Conservation (phyloP, 306 rosid species). For the Hippophae tibetana region DNA sequence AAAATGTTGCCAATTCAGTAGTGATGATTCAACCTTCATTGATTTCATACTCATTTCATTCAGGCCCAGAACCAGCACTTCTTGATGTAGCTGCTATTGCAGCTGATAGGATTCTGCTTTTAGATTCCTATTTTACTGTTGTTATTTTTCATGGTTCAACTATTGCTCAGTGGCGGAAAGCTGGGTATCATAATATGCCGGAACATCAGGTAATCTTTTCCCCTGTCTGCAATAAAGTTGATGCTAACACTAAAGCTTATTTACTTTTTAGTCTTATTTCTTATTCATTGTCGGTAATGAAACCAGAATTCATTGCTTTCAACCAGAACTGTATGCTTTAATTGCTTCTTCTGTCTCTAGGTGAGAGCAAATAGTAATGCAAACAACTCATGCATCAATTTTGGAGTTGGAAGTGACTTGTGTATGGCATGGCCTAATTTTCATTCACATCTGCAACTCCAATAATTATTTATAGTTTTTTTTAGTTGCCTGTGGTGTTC, state of each 20-base stretch:
- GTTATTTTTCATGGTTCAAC: constrained; percentile 96
- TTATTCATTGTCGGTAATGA: not conserved
- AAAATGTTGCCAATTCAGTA: constrained; percentile 86
- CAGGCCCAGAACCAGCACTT: constrained; percentile 86
- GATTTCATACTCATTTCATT: constrained; percentile 85
- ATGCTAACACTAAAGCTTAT: not conserved
- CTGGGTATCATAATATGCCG: constrained; percentile 75
- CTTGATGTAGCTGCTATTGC: constrained; percentile 96
- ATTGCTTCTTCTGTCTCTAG: too few species aligned
- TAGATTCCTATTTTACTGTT: constrained; percentile 80
- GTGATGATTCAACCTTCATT: constrained; percentile 98
- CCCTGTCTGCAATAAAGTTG: not conserved
- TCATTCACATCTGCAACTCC: not conserved
- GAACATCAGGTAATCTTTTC: constrained; percentile 73
- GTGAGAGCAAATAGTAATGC: too few species aligned
- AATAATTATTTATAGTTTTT: not conserved
- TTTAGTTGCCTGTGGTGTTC: not conserved
- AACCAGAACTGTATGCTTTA: too few species aligned
- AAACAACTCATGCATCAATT: too few species aligned
- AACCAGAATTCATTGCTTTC: not conserved
- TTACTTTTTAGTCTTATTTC: not conserved
- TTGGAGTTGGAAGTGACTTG: too few species aligned
- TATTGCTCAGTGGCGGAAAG: constrained; percentile 97
- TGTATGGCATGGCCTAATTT: not conserved
- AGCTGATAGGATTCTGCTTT: constrained; percentile 76